Conservation (phyloP, 192 early-diverging fungal genomes). For the Diversispora eburnea region DNA sequence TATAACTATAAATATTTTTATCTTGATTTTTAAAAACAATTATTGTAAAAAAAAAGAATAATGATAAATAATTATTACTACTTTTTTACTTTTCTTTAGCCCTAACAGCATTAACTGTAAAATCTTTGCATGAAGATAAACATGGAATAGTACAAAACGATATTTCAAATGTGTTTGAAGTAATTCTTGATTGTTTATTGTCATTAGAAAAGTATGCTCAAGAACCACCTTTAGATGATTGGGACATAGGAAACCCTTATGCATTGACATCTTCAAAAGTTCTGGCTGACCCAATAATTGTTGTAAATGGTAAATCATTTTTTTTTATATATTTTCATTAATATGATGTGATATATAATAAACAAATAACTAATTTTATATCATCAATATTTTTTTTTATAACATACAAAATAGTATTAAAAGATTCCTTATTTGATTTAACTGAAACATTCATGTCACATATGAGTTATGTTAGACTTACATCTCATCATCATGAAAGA, state of each 20-base stretch:
- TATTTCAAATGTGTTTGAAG: slow-evolving; percentile 36
- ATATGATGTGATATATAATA: too few species aligned
- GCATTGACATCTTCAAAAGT: background rate
- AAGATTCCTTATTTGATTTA: slow-evolving; percentile 10
- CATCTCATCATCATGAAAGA: slow-evolving; percentile 3
- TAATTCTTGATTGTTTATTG: slow-evolving; percentile 35
- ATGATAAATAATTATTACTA: background rate
- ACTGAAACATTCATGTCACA: background rate
- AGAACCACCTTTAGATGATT: slow-evolving; percentile 9
- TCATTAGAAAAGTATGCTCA: slow-evolving; percentile 32
- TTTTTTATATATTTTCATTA: background rate
- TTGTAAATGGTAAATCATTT: slow-evolving; percentile 2
- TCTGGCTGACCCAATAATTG: slow-evolving; percentile 3
- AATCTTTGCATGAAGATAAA: slow-evolving; percentile 35
- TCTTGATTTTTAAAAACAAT: background rate
- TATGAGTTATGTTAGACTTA: background rate
- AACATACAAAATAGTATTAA: background rate
- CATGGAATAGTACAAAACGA: slow-evolving; percentile 41
- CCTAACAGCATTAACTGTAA: slow-evolving; percentile 5
- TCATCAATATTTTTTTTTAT: background rate
- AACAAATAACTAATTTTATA: too few species aligned
- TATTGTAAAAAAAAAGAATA: background rate
- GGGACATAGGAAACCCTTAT: slow-evolving; percentile 13
- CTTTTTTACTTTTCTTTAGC: background rate
- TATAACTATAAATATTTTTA: background rate